phyloP scores from a whole-genome alignment of 306 rosid genomes.

The Lotus japonicus region DNA sequence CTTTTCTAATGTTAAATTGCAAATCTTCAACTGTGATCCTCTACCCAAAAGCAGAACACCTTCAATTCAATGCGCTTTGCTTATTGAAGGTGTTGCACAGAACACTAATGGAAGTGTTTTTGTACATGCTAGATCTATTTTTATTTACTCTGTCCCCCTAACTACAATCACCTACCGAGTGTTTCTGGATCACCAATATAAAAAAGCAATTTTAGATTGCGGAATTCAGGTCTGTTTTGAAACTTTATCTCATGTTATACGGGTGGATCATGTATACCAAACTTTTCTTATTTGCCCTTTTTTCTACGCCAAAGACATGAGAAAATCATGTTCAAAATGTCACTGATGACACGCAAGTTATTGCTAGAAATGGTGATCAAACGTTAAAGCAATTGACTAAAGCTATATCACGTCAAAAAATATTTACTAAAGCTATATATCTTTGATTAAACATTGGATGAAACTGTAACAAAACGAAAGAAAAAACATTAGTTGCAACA shows the following conservation, averaged over 20 bases:
- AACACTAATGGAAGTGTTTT: slow-evolving; percentile 75
- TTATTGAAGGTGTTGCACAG: slow-evolving; percentile 68
- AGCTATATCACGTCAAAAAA: no score
- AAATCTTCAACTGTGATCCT: neutral
- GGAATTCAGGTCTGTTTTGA: slow-evolving; percentile 51
- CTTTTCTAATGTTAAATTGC: neutral
- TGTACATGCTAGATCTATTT: slow-evolving; percentile 15
- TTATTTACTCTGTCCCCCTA: neutral
- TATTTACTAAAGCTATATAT: neutral
- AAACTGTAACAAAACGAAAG: no score
- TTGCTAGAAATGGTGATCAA: no score
- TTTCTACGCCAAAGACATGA: no score
- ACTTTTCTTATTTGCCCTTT: no score
- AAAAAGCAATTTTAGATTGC: slow-evolving; percentile 74
- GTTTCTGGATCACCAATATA: slow-evolving; percentile 88
- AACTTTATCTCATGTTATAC: no score
- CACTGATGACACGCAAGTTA: no score
- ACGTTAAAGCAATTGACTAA: neutral
- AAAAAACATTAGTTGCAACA: no score
- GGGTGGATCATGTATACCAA: no score
- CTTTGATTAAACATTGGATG: no score
- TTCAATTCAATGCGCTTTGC: slow-evolving; percentile 37
- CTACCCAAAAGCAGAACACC: slow-evolving; percentile 20
- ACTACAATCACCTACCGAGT: neutral
- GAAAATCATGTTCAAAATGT: no score